phyloP scores from a whole-genome alignment of 306 rosid genomes.

The Morella rubra region DNA sequence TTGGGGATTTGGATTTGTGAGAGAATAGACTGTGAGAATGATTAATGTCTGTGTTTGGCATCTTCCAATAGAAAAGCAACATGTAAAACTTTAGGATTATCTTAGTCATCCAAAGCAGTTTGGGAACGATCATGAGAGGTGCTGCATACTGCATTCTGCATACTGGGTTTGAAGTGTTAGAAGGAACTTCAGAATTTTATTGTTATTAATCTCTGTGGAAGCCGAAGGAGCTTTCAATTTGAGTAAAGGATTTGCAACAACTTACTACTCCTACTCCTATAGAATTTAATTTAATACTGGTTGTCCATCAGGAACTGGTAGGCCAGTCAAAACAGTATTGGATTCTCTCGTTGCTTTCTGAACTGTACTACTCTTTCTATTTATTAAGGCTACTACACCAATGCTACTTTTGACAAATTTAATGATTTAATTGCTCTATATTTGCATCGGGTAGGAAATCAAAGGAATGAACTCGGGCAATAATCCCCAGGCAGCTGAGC shows the following conservation, averaged over 20 bases:
- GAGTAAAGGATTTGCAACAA: background rate
- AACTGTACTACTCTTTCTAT: too few species aligned
- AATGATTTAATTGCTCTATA: too few species aligned
- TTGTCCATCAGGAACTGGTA: background rate
- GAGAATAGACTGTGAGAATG: too few species aligned
- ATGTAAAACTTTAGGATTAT: slow-evolving; percentile 14
- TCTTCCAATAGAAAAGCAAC: background rate
- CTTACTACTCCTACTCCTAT: background rate
- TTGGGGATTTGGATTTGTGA: slow-evolving; percentile 4
- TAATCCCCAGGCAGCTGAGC: too few species aligned
- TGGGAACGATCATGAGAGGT: background rate
- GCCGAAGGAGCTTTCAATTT: background rate
- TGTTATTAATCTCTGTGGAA: too few species aligned
- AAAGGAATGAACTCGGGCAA: too few species aligned
- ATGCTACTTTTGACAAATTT: background rate
- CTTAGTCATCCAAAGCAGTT: slow-evolving; percentile 10
- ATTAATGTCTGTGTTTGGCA: background rate
- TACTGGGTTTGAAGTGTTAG: too few species aligned
- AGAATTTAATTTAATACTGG: background rate
- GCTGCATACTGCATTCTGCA: too few species aligned
- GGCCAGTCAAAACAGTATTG: slow-evolving; percentile 42
- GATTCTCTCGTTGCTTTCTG: slow-evolving; percentile 32
- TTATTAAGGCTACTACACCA: too few species aligned
- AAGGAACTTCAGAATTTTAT: too few species aligned
- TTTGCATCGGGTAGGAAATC: too few species aligned